Evolutionary conservation across 495 filamentous ascomycete species (phyloP).

Genomic region (Pyrenula massariospora): DNA sequence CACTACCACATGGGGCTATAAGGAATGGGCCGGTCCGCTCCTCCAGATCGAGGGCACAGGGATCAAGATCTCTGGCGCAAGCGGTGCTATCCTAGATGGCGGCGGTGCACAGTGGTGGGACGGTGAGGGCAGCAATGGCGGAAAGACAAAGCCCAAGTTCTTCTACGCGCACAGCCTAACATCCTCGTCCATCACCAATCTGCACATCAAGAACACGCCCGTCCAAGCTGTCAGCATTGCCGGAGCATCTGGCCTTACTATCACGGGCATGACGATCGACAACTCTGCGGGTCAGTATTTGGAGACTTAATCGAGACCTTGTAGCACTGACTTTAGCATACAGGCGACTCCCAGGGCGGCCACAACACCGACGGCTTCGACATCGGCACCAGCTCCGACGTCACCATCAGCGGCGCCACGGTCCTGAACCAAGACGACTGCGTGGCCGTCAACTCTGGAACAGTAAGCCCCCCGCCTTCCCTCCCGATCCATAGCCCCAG

Average conservation of each 20-base stretch:
- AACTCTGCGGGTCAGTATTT: constrained; percentile 28
- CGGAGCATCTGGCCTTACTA: constrained; percentile 11
- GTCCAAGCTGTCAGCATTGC: constrained; percentile 6
- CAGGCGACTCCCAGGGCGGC: constrained; percentile 5
- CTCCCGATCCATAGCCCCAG: too few relatives aligned
- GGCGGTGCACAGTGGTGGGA: constrained; percentile 41
- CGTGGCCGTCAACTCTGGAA: constrained; percentile 28
- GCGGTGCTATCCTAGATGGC: constrained; percentile 29
- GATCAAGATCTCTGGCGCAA: constrained; percentile 33
- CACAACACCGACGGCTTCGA: constrained; percentile 29
- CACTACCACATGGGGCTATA: constrained; percentile 34
- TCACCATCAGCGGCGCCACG: constrained; percentile 14
- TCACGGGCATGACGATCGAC: constrained; percentile 23
- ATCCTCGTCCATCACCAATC: constrained; percentile 22
- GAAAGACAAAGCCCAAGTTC: constrained; percentile 43
- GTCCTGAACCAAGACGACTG: constrained; percentile 36
- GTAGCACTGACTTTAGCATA: not conserved
- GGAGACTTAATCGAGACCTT: not conserved
- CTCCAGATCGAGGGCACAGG: constrained; percentile 33
- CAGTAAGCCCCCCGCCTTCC: constrained; percentile 6
- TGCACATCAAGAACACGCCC: constrained; percentile 20
- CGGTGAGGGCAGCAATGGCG: constrained; percentile 35
- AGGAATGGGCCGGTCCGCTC: constrained; percentile 38
- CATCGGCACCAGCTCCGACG: constrained; percentile 18
- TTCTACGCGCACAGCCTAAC: constrained; percentile 33